Conservation (phyloP, 495 filamentous ascomycete species). For the Astrothelium macrocarpum region DNA sequence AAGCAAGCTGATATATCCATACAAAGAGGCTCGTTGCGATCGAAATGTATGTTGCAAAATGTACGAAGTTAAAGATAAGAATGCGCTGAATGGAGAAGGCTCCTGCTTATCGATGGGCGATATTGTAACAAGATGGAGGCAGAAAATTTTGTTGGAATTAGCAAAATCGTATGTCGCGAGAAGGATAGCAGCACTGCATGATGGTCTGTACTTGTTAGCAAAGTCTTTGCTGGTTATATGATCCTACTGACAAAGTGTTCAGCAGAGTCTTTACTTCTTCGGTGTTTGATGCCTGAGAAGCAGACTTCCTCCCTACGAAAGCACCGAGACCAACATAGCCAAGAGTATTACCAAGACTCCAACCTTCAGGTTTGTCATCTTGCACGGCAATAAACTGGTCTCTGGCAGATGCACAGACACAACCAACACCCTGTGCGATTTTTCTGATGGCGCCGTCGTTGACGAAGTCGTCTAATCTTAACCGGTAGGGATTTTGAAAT, state of each 20-base stretch:
- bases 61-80: constrained; percentile 85
- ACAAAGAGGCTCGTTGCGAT: constrained; percentile 63
- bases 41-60: constrained; percentile 87
- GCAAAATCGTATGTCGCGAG: constrained; percentile 88
- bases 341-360: constrained; percentile 71
- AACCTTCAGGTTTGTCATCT: constrained; percentile 85
- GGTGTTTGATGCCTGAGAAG: constrained; percentile 46
- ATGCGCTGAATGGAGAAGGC: constrained; percentile 68
- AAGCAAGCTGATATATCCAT: constrained; percentile 73
- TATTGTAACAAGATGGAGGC: constrained; percentile 65
- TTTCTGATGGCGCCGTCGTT: constrained; percentile 81
- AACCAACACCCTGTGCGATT: constrained; percentile 64
- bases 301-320: constrained; percentile 56
- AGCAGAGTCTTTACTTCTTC: constrained; percentile 77
- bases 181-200: constrained; percentile 64
- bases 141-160: constrained; percentile 92
- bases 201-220: constrained; percentile 47
- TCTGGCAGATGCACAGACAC: constrained; percentile 54
- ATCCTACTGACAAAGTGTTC: constrained; percentile 49
- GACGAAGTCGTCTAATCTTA: constrained; percentile 94
- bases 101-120: constrained; percentile 51
- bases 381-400: constrained; percentile 79
- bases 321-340: constrained; percentile 75
- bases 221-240: not conserved
- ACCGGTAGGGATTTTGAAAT: constrained; percentile 91